Base-by-base conservation (phyloP, 2,329 filamentous ascomycete species). In the Cyphellophora europaea region DNA sequence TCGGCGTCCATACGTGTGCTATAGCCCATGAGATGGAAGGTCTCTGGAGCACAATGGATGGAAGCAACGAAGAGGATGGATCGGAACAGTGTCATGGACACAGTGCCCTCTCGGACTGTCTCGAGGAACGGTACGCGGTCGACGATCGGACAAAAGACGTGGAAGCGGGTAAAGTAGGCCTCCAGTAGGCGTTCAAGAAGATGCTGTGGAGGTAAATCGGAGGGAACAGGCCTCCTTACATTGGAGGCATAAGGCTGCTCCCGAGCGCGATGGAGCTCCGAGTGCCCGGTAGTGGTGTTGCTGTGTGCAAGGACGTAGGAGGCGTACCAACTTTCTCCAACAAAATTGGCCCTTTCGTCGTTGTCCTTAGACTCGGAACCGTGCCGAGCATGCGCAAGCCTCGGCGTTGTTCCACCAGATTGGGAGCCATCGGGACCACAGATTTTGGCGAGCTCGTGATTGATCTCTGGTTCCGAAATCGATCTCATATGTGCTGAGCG, bases 101-200 rank as follows among this genome's bases (percentile, higher is more conserved):
- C 54, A 2, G 53, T 59, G 6, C 59, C 57, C 6, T 56, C 53
- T 5, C 51, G 51, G 25, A 69, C 61, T 2, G 53, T 52, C 2
- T 53, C 49, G 35, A 61, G 56, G 6, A 71, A 53, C 0, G 63
- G 59, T 1, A 54, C 53, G 3, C 66, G 59, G 41, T 73, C 66
- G 1, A 74, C 42, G 6, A 74, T 58, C 0, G 71, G 68, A 27
- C 72, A 74, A 34, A 66, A 67, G 0, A 70, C 67, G 41, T 74
- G 71, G 35, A 72, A 73, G 65, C 68, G 71, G 16, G 58, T 54
- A 36, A 75, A 74, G 51, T 72, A 75, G 0, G 69, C 69, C 11
- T 38, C 36, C 3, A 42, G 16, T 3, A 42, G 21, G 6, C 18
- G 27, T 11, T 36, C 31, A 11, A 23, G 32, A 8, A 37, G 15